Evolutionary conservation across 495 filamentous ascomycete species (phyloP), one percentile per base, ranked within the genome.

Genomic region (Delitschia confertaspora): DNA sequence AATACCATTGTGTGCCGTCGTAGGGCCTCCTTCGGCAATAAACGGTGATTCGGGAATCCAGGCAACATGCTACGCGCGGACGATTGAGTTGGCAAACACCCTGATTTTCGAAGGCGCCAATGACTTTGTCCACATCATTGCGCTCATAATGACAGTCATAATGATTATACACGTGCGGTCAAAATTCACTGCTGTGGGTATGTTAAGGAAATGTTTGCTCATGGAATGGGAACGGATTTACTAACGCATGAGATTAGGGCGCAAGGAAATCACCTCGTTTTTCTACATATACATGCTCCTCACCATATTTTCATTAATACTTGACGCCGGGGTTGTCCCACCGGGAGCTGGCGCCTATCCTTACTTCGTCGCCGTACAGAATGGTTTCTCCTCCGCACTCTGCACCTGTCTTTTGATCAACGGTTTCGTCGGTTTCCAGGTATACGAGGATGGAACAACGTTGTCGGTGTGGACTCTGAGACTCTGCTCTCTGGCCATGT

Each of bases 131-230:
- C 89, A 99, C 62, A 95, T 99, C 51, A 71, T 85, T 38, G 86
- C 93, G 3, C 68, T 99, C 31, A 69, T 73, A 47, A 96, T 96
- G 89, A 91, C 85, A 5, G 80, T 85, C 6, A 83, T 93, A 56
- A 99, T 99, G 91, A 84, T 96, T 30, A 62, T 99, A 42, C 91
- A 99, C 60, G 84, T 99, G 47, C 74, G 91, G 55, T 87, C 83
- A 45, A 99, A 99, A 63, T 99, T 99, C 62, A 99, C 91, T 10
- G 91, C 91, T 55, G 89, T 99, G 59, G 91, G 89, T 95, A 73
- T 54, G 88, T 79, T 21, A 27, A 26, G 3, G 2, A 3, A 16
- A 3, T 39, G 9, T 37, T n/a, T 20, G 34, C 6, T 21, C 6
- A 16, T 4, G 17, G 21, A 14, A 32, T 23, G 17, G 13, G 21